Evolutionary conservation across 495 filamentous ascomycete species (phyloP).

Genomic region (Tuber aestivum): DNA sequence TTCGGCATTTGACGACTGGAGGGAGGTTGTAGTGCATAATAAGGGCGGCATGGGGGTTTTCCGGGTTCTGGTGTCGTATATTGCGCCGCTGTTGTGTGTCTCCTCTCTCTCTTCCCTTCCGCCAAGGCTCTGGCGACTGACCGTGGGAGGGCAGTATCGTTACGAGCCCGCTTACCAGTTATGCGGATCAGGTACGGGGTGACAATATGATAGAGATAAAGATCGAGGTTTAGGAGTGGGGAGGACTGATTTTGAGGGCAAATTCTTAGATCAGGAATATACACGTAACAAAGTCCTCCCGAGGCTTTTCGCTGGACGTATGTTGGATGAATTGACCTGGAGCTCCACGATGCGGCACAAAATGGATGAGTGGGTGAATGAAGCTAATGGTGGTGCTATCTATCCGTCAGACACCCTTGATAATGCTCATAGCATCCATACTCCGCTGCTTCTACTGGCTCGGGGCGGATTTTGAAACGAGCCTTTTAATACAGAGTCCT

Average conservation of each 20-base stretch:
- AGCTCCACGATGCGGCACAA: background rate
- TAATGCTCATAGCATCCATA: slow-evolving; percentile 93
- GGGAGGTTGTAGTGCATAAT: background rate
- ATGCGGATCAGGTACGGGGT: slow-evolving; percentile 40
- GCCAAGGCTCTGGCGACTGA: background rate
- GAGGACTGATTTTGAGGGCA: slow-evolving; percentile 11
- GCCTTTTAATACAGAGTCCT: slow-evolving; percentile 71
- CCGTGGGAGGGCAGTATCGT: slow-evolving; percentile 26
- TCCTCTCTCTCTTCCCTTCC: background rate
- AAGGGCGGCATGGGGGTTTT: slow-evolving; percentile 27
- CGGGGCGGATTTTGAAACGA: slow-evolving; percentile 71
- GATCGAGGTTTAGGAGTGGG: background rate
- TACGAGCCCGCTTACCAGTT: slow-evolving; percentile 40
- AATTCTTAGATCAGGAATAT: slow-evolving; percentile 69
- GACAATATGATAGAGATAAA: background rate
- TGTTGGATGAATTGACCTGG: slow-evolving; percentile 14
- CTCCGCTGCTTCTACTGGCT: slow-evolving; percentile 95
- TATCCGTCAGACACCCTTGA: slow-evolving; percentile 75
- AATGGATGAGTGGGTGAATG: background rate
- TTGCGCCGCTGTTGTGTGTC: slow-evolving; percentile 37
- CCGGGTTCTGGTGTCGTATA: slow-evolving; percentile 21
- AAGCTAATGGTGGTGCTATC: background rate
- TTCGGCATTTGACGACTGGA: background rate
- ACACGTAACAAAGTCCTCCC: slow-evolving; percentile 69
- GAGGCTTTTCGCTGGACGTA: slow-evolving; percentile 66